phyloP scores from a whole-genome alignment of 2,329 filamentous ascomycete genomes.

The Pseudomassariella vexata region DNA sequence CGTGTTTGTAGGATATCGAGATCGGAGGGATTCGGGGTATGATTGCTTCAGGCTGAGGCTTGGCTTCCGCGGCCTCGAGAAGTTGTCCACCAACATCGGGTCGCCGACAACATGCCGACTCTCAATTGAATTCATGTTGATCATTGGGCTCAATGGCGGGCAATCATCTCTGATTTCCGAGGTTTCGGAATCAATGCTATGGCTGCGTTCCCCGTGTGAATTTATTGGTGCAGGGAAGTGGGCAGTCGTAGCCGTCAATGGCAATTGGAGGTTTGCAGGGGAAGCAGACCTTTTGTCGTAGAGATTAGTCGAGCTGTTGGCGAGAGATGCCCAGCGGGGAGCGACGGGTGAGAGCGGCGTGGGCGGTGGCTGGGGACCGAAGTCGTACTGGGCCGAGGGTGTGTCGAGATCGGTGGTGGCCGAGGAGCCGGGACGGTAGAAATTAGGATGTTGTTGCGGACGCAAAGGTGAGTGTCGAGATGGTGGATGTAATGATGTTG shows the following conservation, averaged over 20 bases:
- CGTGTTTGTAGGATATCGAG: conserved; percentile 21
- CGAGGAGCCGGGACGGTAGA: neutral
- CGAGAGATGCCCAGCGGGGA: conserved; percentile 42
- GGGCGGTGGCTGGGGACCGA: conserved; percentile 23
- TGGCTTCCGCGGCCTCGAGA: conserved; percentile 52
- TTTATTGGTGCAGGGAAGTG: too few relatives aligned
- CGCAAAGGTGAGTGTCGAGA: conserved; percentile 11
- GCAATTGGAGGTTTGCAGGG: too few relatives aligned
- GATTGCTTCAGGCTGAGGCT: conserved; percentile 48
- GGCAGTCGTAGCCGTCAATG: too few relatives aligned
- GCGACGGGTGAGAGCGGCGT: conserved; percentile 28
- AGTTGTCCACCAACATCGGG: conserved; percentile 43
- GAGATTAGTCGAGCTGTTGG: conserved; percentile 15
- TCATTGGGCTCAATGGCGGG: conserved; percentile 10
- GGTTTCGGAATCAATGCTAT: conserved; percentile 13
- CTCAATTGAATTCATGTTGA: conserved; percentile 23
- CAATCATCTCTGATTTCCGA: conserved; percentile 20
- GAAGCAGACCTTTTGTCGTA: too few relatives aligned
- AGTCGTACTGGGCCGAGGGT: conserved; percentile 6
- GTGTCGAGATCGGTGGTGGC: conserved; percentile 1
- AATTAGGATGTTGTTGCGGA: too few relatives aligned
- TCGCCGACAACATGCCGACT: conserved; percentile 21
- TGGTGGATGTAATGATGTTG: conserved; percentile 8
- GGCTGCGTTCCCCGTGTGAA: conserved; percentile 13
- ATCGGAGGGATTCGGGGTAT: conserved; percentile 26